phyloP scores from a whole-genome alignment of 192 early-diverging fungal genomes.

The Coemansia sp. region DNA sequence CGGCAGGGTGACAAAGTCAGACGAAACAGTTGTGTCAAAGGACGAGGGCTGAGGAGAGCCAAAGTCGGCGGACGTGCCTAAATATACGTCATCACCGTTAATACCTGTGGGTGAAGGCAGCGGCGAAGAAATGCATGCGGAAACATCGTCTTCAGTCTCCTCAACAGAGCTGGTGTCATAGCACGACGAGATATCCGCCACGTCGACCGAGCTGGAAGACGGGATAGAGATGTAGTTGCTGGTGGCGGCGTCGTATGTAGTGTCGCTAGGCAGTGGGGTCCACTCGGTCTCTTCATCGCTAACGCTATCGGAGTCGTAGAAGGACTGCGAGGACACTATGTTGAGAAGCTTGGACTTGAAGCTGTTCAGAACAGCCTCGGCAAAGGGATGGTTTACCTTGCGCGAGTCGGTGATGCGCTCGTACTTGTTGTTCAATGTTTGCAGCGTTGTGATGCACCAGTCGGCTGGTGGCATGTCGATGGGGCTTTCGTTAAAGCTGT shows the following conservation, averaged over 20 bases:
- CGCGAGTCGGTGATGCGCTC: conserved; percentile 52
- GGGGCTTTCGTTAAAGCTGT: conserved; percentile 11
- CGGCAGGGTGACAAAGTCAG: conserved; percentile 25
- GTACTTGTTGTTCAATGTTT: conserved; percentile 50
- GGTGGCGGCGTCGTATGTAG: conserved; percentile 4
- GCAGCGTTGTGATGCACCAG: conserved; percentile 52
- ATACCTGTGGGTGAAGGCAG: conserved; percentile 18
- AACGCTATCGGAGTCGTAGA: conserved; percentile 40
- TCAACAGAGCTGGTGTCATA: conserved; percentile 19
- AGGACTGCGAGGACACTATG: conserved; percentile 27
- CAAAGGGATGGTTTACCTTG: conserved; percentile 54
- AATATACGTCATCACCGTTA: conserved; percentile 9
- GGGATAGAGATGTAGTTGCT: conserved; percentile 36
- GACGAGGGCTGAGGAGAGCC: conserved; percentile 25
- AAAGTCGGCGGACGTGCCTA: conserved; percentile 11
- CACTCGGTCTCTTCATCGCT: conserved; percentile 49
- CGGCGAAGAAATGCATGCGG: conserved; percentile 23
- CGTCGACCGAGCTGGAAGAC: conserved; percentile 19
- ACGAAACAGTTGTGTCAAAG: conserved; percentile 1
- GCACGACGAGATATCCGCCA: conserved; percentile 8
- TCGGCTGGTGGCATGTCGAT: conserved; percentile 47
- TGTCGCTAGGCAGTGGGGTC: conserved; percentile 22
- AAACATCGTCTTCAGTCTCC: conserved; percentile 11
- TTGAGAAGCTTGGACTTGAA: conserved; percentile 57
- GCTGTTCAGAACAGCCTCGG: conserved; percentile 56